These are phyloP conservation scores for Entomortierella beljakovae DNA, from an alignment of 192 early-diverging fungal genomes.

Conservation along the genomic window DNA sequence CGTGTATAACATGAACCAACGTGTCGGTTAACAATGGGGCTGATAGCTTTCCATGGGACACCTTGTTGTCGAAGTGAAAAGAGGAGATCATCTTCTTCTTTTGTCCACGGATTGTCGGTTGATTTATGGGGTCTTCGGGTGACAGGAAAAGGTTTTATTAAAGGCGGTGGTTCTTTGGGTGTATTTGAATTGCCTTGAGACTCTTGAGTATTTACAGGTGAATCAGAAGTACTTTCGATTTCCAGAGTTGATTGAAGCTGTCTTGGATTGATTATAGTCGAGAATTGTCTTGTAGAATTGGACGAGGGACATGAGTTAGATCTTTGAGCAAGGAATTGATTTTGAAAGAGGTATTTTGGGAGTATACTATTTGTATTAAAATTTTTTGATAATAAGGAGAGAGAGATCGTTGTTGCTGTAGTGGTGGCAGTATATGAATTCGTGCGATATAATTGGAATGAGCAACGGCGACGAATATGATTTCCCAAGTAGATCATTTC, in stretches of 20 bases:
- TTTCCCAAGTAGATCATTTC: too few relatives aligned
- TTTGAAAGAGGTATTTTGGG: too few relatives aligned
- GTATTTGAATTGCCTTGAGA: not conserved
- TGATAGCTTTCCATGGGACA: slow-evolving; percentile 21
- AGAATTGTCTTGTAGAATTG: not conserved
- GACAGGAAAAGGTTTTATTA: not conserved
- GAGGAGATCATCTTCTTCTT: slow-evolving; percentile 15
- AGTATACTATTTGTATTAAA: too few relatives aligned
- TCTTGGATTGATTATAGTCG: not conserved
- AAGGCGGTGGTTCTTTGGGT: not conserved
- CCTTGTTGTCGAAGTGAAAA: slow-evolving; percentile 34
- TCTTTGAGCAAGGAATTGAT: slow-evolving; percentile 6
- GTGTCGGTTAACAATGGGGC: slow-evolving; percentile 2
- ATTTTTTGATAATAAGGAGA: too few relatives aligned
- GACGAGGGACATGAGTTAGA: not conserved
- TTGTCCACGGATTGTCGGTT: slow-evolving; percentile 13
- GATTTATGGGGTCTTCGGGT: not conserved
- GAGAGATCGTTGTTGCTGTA: too few relatives aligned
- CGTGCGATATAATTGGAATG: too few relatives aligned
- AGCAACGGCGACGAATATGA: too few relatives aligned
- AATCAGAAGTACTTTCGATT: not conserved
- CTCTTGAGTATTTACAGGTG: not conserved
- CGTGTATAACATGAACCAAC: slow-evolving; percentile 28
- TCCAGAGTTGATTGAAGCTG: not conserved
- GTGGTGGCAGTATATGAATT: too few relatives aligned